Percentiles rank a stretch among this genome's conserved stretches.
Evolutionary conservation across 176 grass and related monocot genomes (phyloP).

Genomic region (Zoysia pacifica): DNA sequence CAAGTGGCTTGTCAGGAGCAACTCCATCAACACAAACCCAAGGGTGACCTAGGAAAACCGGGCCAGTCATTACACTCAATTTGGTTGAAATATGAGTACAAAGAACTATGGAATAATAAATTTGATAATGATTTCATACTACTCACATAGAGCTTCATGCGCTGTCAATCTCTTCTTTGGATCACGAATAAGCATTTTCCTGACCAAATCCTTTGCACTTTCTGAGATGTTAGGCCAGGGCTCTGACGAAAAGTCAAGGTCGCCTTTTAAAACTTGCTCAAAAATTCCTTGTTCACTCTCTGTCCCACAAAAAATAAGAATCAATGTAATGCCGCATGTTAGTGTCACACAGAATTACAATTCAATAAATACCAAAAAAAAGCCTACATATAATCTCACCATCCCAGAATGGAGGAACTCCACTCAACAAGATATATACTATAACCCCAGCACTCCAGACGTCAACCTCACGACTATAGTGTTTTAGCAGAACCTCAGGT

Average conservation of each 20-base stretch:
- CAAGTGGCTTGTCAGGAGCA: constrained; percentile 83
- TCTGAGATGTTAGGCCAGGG: constrained; percentile 84
- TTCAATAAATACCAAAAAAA: neutral
- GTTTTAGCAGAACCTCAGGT: constrained; percentile 72
- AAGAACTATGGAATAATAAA: constrained; percentile 1
- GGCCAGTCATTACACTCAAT: neutral
- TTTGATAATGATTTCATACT: constrained; percentile 3
- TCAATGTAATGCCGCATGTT: constrained; percentile 1
- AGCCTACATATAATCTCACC: constrained; percentile 60
- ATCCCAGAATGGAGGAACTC: constrained; percentile 82
- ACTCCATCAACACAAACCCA: constrained; percentile 79
- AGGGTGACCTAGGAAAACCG: constrained; percentile 57
- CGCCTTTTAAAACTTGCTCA: constrained; percentile 83
- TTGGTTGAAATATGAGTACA: constrained; percentile 13
- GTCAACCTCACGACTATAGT: constrained; percentile 65
- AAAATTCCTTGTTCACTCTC: constrained; percentile 86
- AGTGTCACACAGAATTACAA: constrained; percentile 1
- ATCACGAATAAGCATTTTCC: constrained; percentile 75
- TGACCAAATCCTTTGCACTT: constrained; percentile 76
- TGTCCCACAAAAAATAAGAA: constrained; percentile 14
- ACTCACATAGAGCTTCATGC: constrained; percentile 81
- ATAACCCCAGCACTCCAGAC: constrained; percentile 87
- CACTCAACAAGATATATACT: constrained; percentile 79
- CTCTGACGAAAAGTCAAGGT: constrained; percentile 66
- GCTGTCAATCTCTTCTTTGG: constrained; percentile 75